Evolutionary conservation across 768 basidiomycete species (phyloP), one percentile per base, ranked within the genome.

Genomic region (Macrolepiota fuliginosa): DNA sequence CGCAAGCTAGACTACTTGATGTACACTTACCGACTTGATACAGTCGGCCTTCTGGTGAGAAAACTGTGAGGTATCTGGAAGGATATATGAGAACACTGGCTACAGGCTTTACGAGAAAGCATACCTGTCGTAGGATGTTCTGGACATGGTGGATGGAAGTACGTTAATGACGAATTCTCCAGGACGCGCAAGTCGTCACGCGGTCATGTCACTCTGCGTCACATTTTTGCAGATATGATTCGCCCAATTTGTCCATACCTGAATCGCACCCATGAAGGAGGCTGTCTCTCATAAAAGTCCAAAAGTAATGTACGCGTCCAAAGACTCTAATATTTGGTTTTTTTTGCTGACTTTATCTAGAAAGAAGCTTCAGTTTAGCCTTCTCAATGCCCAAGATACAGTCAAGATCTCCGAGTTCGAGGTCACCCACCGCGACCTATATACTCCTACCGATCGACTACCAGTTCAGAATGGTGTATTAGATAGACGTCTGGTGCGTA

Each of bases 341-440:
- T 2, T 57, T 60, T 50, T 63, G 69, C 42, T 64, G 53, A 24
- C 62, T 51, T 36, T 60, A 53, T 37, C 59, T 71, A 97, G 96
- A 69, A 98, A 98, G 80, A 89, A 92, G 73, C 83, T 99, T 35
- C 97, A 98, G 79, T 99, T 98, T 76, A 91, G 91, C 72, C 84
- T 96, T 54, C 81, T 99, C 67, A 92, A 89, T 73, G 89, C 93
- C 29, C 95, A 98, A 74, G 96, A 98, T 70, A 91, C 96, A 3
- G 97, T 98, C 67, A 91, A 90, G 71, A 84, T 98, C 61, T 91
- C 97, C 9, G 96, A 99, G 74, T 97, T 96, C 68, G 94, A 99
- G 76, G 91, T 97, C 66, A 95, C 92, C 17, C 90, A 92, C 72
- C 83, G 92, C 25, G 95, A 97, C 73, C 79, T 98, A 39, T 98